These are phyloP conservation scores for Diddensiella caesifluorescens DNA, from an alignment of 805 yeast species.

Conservation along the genomic window DNA sequence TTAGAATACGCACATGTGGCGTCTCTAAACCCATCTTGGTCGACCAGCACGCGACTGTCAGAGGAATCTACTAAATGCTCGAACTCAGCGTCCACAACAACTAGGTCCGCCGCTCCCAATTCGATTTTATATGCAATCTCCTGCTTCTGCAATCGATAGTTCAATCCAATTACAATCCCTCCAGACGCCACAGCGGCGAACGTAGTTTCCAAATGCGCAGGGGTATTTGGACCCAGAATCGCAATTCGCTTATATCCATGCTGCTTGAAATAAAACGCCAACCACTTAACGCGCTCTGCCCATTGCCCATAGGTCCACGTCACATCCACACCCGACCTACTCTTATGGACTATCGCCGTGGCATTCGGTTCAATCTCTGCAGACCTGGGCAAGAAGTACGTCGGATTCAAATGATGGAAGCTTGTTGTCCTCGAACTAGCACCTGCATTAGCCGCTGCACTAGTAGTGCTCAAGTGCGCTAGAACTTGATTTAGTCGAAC, in stretches of 20 bases:
- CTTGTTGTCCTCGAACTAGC: slow-evolving; percentile 9
- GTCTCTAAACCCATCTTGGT: slow-evolving; percentile 13
- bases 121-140: slow-evolving; percentile 31
- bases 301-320: slow-evolving; percentile 25
- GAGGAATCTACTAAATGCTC: slow-evolving; percentile 19
- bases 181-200: slow-evolving; percentile 33
- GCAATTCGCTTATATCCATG: slow-evolving; percentile 27
- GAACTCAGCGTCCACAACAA: slow-evolving; percentile 29
- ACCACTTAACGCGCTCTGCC: slow-evolving; percentile 27
- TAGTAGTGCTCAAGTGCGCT: background rate
- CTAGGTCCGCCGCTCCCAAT: slow-evolving; percentile 28
- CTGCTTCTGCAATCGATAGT: slow-evolving; percentile 29
- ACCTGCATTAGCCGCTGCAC: background rate
- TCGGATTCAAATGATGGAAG: slow-evolving; percentile 33
- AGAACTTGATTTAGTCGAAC: slow-evolving; percentile 12
- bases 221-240: slow-evolving; percentile 32
- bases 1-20: slow-evolving; percentile 16
- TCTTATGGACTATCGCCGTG: slow-evolving; percentile 29
- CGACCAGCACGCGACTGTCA: slow-evolving; percentile 17
- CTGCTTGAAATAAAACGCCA: slow-evolving; percentile 30
- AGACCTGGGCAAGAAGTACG: slow-evolving; percentile 32
- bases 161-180: slow-evolving; percentile 31
- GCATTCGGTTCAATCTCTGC: slow-evolving; percentile 35
- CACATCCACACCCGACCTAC: slow-evolving; percentile 20
- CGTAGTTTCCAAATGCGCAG: slow-evolving; percentile 34